Base-by-base conservation (phyloP, 2,329 filamentous ascomycete species). In the Monosporascus sp. region DNA sequence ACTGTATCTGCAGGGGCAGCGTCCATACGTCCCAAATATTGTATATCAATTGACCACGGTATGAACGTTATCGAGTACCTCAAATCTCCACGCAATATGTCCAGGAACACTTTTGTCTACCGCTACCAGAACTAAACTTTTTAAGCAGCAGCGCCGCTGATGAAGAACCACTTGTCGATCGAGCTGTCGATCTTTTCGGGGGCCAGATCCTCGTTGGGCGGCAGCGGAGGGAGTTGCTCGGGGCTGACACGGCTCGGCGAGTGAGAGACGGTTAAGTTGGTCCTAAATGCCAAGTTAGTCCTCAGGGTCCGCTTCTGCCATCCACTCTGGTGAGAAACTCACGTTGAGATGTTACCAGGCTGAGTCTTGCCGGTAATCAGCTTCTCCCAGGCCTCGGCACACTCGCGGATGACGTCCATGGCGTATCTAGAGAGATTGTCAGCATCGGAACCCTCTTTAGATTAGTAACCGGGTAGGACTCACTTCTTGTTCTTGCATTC, bases 121-220 rank as follows among this genome's bases (percentile, higher is more conserved):
- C 66, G 58, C 57, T 53, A 58, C 63, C 53, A 56, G 48, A 17
- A 38, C 44, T 65, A 63, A 59, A 56, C 31, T 54, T 47, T 65
- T 78, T 89, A 93, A 66, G 87, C 81, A 65, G 91, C 90, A 70
- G 94, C 94, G 75, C 94, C 94, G 74, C 91, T 96, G 77, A 99
- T 99, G 86, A 97, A 99, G 88, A 99, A 99, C 94, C 94, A 99
- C 86, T 99, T 99, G 85, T 99, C 94, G 71, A 97, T 96, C 76
- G 87, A 95, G 72, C 85, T 83, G 72, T 99, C 94, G 66, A 99
- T 96, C 69, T 93, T 92, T 62, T 87, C 93, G 56, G 94, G 85
- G 52, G 82, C 72, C 55, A 95, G 79, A 68, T 95, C 87, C 84
- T 97, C 82, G 76, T 89, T 80, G 60, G 82, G 70, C 56, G 91